Conservation (phyloP, 352 stramenopile genomes). For the Globisporangium heterothallicum region DNA sequence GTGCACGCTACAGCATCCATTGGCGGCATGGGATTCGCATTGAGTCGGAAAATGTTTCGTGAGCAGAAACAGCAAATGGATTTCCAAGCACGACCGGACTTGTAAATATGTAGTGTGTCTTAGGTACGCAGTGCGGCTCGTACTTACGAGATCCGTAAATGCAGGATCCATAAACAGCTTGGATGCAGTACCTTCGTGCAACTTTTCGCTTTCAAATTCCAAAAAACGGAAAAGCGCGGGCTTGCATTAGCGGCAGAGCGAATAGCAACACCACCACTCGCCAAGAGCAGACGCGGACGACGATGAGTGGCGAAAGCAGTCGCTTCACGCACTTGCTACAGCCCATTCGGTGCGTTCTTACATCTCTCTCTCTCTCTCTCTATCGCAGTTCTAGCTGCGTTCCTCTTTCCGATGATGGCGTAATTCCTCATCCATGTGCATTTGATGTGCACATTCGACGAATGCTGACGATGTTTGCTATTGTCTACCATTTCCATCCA, state of each 20-base stretch:
- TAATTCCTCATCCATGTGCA: no score
- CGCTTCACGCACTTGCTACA: constrained; percentile 82
- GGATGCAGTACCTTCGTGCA: neutral
- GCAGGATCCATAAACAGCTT: no score
- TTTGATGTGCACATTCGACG: no score
- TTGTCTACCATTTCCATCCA: neutral
- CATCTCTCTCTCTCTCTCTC: neutral
- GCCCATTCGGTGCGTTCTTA: constrained; percentile 63
- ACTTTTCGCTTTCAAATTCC: neutral
- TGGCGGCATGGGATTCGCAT: no score
- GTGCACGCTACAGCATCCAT: no score
- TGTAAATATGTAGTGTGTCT: neutral
- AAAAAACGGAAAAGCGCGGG: neutral
- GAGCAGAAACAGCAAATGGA: no score
- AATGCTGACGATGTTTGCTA: neutral
- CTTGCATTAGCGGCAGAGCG: neutral
- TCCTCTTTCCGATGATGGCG: no score
- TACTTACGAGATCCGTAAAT: no score
- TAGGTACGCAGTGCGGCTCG: no score
- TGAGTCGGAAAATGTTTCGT: no score
- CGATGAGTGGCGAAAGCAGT: constrained; percentile 16
- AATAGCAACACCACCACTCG: neutral
- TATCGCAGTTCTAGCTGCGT: neutral
- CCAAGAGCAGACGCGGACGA: neutral
- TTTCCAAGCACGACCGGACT: no score